Evolutionary conservation across 306 rosid genomes (phyloP).

Genomic region (Citrullus mucosospermus): DNA sequence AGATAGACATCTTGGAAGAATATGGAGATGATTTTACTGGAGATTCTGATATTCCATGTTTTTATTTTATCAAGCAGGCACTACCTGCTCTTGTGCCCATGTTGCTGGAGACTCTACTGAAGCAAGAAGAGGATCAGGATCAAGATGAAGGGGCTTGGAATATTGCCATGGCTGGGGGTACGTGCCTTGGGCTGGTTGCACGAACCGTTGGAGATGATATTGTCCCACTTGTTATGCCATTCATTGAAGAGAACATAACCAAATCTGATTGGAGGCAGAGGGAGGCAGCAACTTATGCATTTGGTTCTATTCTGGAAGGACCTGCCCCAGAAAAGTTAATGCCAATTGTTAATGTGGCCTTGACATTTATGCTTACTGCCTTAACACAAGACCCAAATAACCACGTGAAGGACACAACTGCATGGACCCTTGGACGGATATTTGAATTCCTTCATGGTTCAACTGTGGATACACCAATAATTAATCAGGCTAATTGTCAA

Average conservation of each 20-base stretch:
- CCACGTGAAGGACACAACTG: slow-evolving; percentile 93
- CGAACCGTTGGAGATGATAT: slow-evolving; percentile 84
- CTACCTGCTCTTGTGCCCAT: slow-evolving; percentile 75
- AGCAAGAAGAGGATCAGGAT: slow-evolving; percentile 96
- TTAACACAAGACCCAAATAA: slow-evolving; percentile 67
- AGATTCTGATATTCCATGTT: slow-evolving; percentile 77
- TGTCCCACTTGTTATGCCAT: slow-evolving; percentile 88
- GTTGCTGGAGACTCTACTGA: slow-evolving; percentile 70
- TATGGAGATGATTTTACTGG: slow-evolving; percentile 78
- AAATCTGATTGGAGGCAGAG: slow-evolving; percentile 91
- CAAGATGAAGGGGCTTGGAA: slow-evolving; percentile 99
- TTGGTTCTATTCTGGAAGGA: slow-evolving; percentile 90
- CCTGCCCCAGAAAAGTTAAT: slow-evolving; percentile 84
- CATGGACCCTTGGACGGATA: slow-evolving; percentile 97
- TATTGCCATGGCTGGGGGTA: slow-evolving; percentile 99
- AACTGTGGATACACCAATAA: slow-evolving; percentile 61
- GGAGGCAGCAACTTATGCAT: slow-evolving; percentile 93
- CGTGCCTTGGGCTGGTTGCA: slow-evolving; percentile 89
- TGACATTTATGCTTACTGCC: slow-evolving; percentile 72
- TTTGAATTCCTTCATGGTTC: slow-evolving; percentile 90
- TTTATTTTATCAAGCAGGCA: slow-evolving; percentile 75
- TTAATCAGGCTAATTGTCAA: slow-evolving; percentile 62
- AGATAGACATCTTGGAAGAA: slow-evolving; percentile 77
- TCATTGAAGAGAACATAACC: slow-evolving; percentile 79
- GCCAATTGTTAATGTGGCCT: slow-evolving; percentile 64